These are phyloP conservation scores for Lipomyces japonicus DNA, from an alignment of 805 yeast species.

Conservation along the genomic window DNA sequence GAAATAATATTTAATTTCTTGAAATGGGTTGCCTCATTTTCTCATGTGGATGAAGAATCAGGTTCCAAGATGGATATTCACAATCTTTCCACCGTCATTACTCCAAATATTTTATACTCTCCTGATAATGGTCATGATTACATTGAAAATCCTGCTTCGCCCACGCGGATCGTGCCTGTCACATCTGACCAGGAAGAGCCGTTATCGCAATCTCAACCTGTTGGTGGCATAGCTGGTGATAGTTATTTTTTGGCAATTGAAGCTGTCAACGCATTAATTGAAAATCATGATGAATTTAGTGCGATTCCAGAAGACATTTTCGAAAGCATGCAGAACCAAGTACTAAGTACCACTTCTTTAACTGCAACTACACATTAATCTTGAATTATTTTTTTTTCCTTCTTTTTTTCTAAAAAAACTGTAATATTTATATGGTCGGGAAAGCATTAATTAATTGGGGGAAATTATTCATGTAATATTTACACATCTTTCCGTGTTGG, in stretches of 20 bases:
- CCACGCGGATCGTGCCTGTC: slow-evolving; percentile 28
- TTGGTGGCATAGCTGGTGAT: slow-evolving; percentile 48
- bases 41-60: slow-evolving; percentile 83
- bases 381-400: neutral
- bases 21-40: slow-evolving; percentile 93
- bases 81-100: slow-evolving; percentile 89
- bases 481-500: no score
- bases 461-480: no score
- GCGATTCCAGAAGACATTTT: slow-evolving; percentile 67
- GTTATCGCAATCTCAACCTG: slow-evolving; percentile 16
- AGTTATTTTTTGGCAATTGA: slow-evolving; percentile 86
- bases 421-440: neutral
- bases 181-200: slow-evolving; percentile 34
- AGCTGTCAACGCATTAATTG: slow-evolving; percentile 78
- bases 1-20: slow-evolving; percentile 84
- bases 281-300: slow-evolving; percentile 72
- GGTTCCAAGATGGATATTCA: slow-evolving; percentile 96
- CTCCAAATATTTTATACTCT: slow-evolving; percentile 81
- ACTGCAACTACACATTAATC: neutral
- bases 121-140: slow-evolving; percentile 11
- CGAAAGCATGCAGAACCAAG: neutral
- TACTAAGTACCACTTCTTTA: neutral
- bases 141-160: slow-evolving; percentile 12
- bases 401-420: neutral
- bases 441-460: no score